phyloP scores from a whole-genome alignment of 2,329 filamentous ascomycete genomes.

The Elsinoe batatas region DNA sequence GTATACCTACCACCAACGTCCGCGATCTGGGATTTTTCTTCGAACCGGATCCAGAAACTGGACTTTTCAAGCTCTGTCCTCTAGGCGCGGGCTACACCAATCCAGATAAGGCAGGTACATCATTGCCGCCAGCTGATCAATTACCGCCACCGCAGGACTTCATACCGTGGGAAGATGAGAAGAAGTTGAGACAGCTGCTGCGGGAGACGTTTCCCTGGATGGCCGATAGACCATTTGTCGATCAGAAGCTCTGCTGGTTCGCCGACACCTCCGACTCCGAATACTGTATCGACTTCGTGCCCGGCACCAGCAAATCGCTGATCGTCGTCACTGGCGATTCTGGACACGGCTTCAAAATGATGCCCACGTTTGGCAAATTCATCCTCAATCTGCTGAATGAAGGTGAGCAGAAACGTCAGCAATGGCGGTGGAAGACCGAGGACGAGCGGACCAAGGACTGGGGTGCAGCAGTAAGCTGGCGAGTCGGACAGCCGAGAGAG shows the following conservation, averaged over 20 bases:
- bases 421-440: slow-evolving; percentile 46
- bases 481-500: slow-evolving; percentile 29
- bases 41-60: slow-evolving; percentile 50
- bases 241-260: slow-evolving; percentile 53
- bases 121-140: slow-evolving; percentile 33
- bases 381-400: slow-evolving; percentile 39
- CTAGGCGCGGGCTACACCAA: slow-evolving; percentile 48
- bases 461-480: slow-evolving; percentile 41
- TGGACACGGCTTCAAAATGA: slow-evolving; percentile 54
- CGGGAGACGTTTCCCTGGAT: slow-evolving; percentile 44
- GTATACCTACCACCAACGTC: slow-evolving; percentile 52
- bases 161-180: slow-evolving; percentile 46
- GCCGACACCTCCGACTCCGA: slow-evolving; percentile 52
- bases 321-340: slow-evolving; percentile 49
- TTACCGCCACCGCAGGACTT: slow-evolving; percentile 37
- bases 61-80: slow-evolving; percentile 51
- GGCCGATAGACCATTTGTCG: slow-evolving; percentile 46
- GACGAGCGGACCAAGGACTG: slow-evolving; percentile 27
- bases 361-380: slow-evolving; percentile 50
- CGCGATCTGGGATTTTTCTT: slow-evolving; percentile 57
- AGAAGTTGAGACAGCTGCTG: slow-evolving; percentile 42
- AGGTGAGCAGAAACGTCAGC: slow-evolving; percentile 33
- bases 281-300: slow-evolving; percentile 51
- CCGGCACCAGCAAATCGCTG: slow-evolving; percentile 37
- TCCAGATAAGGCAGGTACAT: slow-evolving; percentile 36